A percentile compares a stretch with the other conserved stretches of the same genome.
Evolutionary conservation across 78 protist genomes (phyloP).

Genomic region (slime mould (Dictyostelium discoideum)): DNA sequence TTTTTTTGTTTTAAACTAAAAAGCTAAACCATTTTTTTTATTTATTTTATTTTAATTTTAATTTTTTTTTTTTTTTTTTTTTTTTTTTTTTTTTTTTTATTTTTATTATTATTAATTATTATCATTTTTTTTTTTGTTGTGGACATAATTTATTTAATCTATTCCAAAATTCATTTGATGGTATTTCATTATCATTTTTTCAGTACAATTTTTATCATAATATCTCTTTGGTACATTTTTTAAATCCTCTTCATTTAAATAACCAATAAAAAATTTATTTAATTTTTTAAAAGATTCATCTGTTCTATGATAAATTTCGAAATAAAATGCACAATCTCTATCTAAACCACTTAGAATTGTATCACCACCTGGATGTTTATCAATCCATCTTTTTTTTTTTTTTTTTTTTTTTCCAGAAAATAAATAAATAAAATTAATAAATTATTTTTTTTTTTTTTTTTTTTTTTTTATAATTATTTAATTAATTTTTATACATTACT

Average conservation of each 20-base stretch:
- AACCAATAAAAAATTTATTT: conserved; percentile 32
- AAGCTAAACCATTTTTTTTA: too few relatives aligned
- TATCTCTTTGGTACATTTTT: neutral
- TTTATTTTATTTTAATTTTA: neutral
- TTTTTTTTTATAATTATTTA: too few relatives aligned
- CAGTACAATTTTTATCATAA: neutral
- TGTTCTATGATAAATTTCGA: conserved; percentile 25
- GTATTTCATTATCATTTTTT: neutral
- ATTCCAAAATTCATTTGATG: conserved; percentile 7
- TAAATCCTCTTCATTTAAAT: conserved; percentile 5
- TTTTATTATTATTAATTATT: neutral
- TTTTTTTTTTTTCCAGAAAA: neutral
- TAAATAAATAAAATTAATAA: neutral
- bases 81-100: neutral
- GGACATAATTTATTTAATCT: conserved; percentile 31
- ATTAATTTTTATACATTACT: neutral
- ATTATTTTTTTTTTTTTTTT: neutral
- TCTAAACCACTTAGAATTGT: neutral
- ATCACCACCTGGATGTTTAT: conserved; percentile 47
- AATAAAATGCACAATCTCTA: conserved; percentile 32
- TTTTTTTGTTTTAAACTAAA: neutral
- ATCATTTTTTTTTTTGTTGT: neutral
- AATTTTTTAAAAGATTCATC: conserved; percentile 19
- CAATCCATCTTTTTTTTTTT: neutral
- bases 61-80: neutral